Base-by-base conservation (phyloP, 441 rosid genomes). In the Pelargonium cotyledonis region DNA sequence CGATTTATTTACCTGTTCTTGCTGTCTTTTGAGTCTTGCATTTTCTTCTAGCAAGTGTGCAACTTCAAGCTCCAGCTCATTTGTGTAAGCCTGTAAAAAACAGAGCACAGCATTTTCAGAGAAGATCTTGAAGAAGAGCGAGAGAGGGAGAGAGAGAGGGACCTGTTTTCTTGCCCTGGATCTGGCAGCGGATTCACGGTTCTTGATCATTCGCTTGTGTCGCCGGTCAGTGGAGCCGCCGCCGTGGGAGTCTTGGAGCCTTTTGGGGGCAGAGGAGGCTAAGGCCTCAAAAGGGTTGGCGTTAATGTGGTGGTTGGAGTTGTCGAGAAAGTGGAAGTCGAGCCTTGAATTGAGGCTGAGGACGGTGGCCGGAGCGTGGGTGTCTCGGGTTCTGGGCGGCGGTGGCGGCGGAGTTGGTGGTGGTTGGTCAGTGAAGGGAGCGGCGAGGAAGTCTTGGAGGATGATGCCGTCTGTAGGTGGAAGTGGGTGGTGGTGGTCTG, bases 51-150 rank as follows among this genome's bases (percentile, higher is more conserved):
- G 3, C 40, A 85, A 74, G 38, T 75, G 78, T 0, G 70, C 61
- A 68, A 78, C 73, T 75, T 73, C 82, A 0, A 62, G 69, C 73
- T 83, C 84, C 62, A 85, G 58, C 68, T 81, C 79, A 4, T 60
- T 63, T 23, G 86, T 85, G 21, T 85, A 85, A 23, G 89, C 89
- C 89, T 85, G 78, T 18, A 31, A 31, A 23, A 23, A 23, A 23
- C 26, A 0, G n/a, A 23, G 26, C 26, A 23, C 26, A 23, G 26
- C 26, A 23, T 23, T 23, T 23, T 23, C 26, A 23, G 26, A 23
- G 26, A 23, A 23, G 26, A 23, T 23, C 2, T 23, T 23, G 26
- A 23, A 23, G 26, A 23, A 23, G 26, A 23, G 26, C 0, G 26
- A 23, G n/a, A n/a, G n/a, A n/a, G n/a, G n/a, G n/a, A n/a, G n/a